Base-by-base conservation (phyloP, 2,329 filamentous ascomycete species). In the Aspergillus terreus region DNA sequence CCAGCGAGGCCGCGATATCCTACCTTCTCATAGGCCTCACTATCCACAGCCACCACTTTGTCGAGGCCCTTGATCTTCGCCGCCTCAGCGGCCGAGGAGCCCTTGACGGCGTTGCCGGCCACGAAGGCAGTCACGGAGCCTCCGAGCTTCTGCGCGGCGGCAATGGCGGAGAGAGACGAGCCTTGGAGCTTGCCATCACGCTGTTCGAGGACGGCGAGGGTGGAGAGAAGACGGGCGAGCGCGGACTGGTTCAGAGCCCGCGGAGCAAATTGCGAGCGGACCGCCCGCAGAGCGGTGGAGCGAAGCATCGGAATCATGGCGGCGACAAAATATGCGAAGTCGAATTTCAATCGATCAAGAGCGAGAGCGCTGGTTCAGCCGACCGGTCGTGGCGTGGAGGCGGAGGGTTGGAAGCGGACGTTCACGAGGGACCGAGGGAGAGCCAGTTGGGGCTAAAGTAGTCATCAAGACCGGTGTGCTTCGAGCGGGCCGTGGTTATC, bases 201-300 rank as follows among this genome's bases (percentile, higher is more conserved):
- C 75, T 97, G 94, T 76, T 99, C 94, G 56, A 99, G 83, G 49
- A 99, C 78, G 43, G 92, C 92, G 51, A 99, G 82, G 33, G 92
- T 94, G 46, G 92, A 96, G 53, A 95, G 80, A 55, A 95, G 78
- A 63, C 88, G 82, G 62, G 80, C 79, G 58, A 87, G 74, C 56
- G 81, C 78, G 51, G 83, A 83, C 51, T 69, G 75, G 66, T 70
- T 74, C 67, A 68, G 64, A 53, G 66, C 63, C 45, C 62, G 61
- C 46, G 68, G 55, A 49, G 71, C 70, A 53, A 81, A 70, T 66
- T 78, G 78, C 44, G 76, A 71, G 56, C 73, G 72, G 57, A 68
- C 65, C 49, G 72, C 70, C 57, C 72, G 70, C 53, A 77, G 62
- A 46, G 70, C 70, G 33, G 72, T 74, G 35, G 69, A 57, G 59